Base-by-base conservation (phyloP, 164 flowering plant genomes). In the Euptelea pleiosperma region DNA sequence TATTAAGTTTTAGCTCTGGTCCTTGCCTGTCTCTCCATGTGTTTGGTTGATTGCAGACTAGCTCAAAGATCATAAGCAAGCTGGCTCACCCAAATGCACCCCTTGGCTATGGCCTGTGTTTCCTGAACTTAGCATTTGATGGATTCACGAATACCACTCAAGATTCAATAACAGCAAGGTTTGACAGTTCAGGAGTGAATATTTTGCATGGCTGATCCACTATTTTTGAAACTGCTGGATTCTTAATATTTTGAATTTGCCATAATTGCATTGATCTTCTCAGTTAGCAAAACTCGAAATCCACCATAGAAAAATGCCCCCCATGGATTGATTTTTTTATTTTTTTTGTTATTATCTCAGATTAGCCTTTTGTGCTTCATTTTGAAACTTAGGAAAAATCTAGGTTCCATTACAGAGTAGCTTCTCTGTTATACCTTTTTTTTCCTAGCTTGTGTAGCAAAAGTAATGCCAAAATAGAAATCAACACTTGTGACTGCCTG, bases 81-180 rank as follows among this genome's bases (percentile, higher is more conserved):
- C 78, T 93, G 60, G 99, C 99, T 15, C 78, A 79, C 67, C 99
- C 99, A 37, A 90, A 93, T 75, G 97, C 99, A 18, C 96, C 96
- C 46, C 85, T 93, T 53, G 99, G 97, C 60, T 93, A 93, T 72
- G 93, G 89, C 42, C 79, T 90, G 39, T 93, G 98, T 73, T 90
- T 87, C 61, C 67, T 93, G 63, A 93, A 93, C 82, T 82, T 93
- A 19, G 87, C 89, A 15, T 87, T 93, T 65, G 98, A 93, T 75
- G 98, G 98, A 42, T 93, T 90, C 64, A 93, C 98, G 52, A 93
- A 93, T 70, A 96, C 97, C 6, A 87, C 98, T 52, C 98, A 93
- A 71, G 98, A 93, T 75, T 89, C 97, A 55, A 76, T 93, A 24
- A 70, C 81, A 21, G 79, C 80, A 71, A 89, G 96, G 99, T 93